Conservation (phyloP, 495 filamentous ascomycete species). For the Tuber calosporum region DNA sequence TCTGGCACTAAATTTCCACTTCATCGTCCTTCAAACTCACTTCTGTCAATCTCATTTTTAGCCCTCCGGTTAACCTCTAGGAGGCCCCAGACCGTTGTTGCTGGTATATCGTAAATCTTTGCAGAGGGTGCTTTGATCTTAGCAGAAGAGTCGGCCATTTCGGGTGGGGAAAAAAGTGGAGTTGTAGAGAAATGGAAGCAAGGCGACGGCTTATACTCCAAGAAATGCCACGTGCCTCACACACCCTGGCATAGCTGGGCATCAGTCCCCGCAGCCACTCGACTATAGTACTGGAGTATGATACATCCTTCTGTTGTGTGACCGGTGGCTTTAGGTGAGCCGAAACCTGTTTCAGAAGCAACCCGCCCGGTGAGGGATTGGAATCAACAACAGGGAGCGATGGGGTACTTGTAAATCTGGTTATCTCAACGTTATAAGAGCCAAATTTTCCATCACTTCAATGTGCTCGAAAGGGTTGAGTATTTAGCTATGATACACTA, state of each 20-base stretch:
- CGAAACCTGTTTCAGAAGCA: background rate
- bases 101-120: constrained; percentile 1
- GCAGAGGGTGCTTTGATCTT: background rate
- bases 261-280: background rate
- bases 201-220: background rate
- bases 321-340: background rate
- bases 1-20: background rate
- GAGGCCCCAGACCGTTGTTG: background rate
- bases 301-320: background rate
- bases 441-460: background rate
- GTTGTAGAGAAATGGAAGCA: background rate
- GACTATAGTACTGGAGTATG: background rate
- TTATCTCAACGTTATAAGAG: background rate
- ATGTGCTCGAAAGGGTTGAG: background rate
- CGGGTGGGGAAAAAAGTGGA: constrained; percentile 2
- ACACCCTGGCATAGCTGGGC: background rate
- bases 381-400: background rate
- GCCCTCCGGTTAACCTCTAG: background rate
- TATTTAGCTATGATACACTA: background rate
- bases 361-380: background rate
- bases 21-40: background rate
- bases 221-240: background rate
- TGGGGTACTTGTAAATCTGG: background rate
- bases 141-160: background rate
- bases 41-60: constrained; percentile 3